phyloP scores from a whole-genome alignment of 2,329 filamentous ascomycete genomes.

The Scytalidium lignicola region DNA sequence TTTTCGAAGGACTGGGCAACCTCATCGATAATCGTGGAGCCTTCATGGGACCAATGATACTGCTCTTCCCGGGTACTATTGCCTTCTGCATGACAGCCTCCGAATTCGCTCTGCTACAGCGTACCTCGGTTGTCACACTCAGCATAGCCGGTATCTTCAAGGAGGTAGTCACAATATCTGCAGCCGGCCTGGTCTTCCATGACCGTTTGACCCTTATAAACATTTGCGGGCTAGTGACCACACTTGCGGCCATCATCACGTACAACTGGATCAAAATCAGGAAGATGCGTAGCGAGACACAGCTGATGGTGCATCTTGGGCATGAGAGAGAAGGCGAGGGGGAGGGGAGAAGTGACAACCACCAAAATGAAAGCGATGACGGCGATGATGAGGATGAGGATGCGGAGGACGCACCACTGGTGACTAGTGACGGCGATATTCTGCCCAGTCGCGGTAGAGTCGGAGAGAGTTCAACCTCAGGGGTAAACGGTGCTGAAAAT shows the following conservation, averaged over 20 bases:
- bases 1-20: slow-evolving; percentile 59
- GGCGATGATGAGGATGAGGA: slow-evolving; percentile 21
- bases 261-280: slow-evolving; percentile 96
- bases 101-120: slow-evolving; percentile 91
- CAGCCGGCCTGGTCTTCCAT: slow-evolving; percentile 81
- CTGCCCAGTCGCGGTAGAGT: slow-evolving; percentile 8
- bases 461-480: neutral
- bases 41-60: slow-evolving; percentile 61
- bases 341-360: slow-evolving; percentile 14
- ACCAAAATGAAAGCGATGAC: slow-evolving; percentile 13
- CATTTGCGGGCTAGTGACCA: slow-evolving; percentile 79
- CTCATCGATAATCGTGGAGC: slow-evolving; percentile 65
- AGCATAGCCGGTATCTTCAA: slow-evolving; percentile 99
- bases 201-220: slow-evolving; percentile 86
- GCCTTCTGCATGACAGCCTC: slow-evolving; percentile 96
- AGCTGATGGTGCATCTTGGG: slow-evolving; percentile 34
- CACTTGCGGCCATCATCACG: slow-evolving; percentile 75
- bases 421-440: slow-evolving; percentile 26
- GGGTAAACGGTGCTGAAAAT: neutral
- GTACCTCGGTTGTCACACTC: slow-evolving; percentile 91
- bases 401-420: slow-evolving; percentile 15
- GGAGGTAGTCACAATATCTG: slow-evolving; percentile 92
- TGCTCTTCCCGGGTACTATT: slow-evolving; percentile 84
- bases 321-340: slow-evolving; percentile 5
- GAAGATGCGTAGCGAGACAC: slow-evolving; percentile 79